Evolutionary conservation across 495 filamentous ascomycete genomes (phyloP), one percentile per base, ranked within the genome.

Genomic region (Aspergillus wentii): DNA sequence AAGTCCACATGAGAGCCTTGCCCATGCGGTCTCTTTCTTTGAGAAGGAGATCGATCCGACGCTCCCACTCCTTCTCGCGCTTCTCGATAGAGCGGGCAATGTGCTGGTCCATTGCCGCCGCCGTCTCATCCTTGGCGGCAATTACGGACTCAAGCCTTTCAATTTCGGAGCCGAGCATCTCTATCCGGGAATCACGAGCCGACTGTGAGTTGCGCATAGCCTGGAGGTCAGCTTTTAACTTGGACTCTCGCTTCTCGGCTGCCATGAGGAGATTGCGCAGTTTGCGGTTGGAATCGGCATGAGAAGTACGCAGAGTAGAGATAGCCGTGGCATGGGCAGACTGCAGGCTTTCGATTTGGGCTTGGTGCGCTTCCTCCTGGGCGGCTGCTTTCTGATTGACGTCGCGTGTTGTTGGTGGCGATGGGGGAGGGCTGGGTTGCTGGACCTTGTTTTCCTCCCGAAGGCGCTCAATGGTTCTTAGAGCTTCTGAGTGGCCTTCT

Each of bases 381-480:
- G 51, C 49, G n/a, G 54, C 40, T 9, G 42, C 40, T 14, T n/a
- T 23, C 15, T 34, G 25, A n/a, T 22, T 42, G 34, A 15, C 53
- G 41, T 35, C 35, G 10, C 33, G 44, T 19, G 21, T 8, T 17
- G 14, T 33, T 30, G 49, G 56, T 16, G 54, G 57, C 28, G 54
- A 56, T 4, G 43, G 53, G n/a, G 51, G 55, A 30, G 57, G 52
- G 33, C 47, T 57, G 10, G 53, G 51, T 34, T 58, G 60, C 33
- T 59, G 52, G 17, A 27, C 28, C 7, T 50, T 72, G 51, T 84
- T 86, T 56, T 95, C 88, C 41, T 92, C 87, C 54, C 92, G 86
- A 51, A 97, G 75, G 33, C 86, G 77, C 56, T 94, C 89, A 61
- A 91, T 80, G 47, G 86, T 96, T 34, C 79, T 75, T 0, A 82